phyloP scores from a whole-genome alignment of 257 asterid genomes.

The Solanum virginianum region DNA sequence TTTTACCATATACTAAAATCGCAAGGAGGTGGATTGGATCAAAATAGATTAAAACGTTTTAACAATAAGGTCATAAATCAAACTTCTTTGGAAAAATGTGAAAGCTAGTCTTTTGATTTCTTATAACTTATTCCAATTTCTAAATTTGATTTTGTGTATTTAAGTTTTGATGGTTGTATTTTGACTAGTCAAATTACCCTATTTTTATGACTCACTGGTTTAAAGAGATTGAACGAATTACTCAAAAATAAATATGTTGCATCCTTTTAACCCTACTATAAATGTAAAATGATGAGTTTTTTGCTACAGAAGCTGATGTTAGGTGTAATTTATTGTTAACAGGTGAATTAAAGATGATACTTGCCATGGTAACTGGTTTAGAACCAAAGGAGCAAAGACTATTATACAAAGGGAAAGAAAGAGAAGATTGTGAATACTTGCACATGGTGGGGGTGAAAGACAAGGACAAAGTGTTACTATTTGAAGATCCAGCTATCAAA shows the following conservation, averaged over 20 bases:
- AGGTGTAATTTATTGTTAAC: not conserved
- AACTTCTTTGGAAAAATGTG: not conserved
- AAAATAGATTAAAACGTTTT: not conserved
- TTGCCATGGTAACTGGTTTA: constrained; percentile 51
- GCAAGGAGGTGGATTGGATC: not conserved
- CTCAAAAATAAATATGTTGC: not conserved
- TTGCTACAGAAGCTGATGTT: not conserved
- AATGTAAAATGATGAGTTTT: not conserved
- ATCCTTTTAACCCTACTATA: not conserved
- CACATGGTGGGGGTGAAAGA: constrained; percentile 85
- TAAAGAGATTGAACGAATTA: not conserved
- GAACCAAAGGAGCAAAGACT: constrained; percentile 62
- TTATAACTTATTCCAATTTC: not conserved
- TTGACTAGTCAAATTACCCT: not conserved
- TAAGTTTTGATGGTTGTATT: not conserved
- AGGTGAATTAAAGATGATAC: constrained; percentile 57
- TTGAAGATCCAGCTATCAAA: constrained; percentile 72
- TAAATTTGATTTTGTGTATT: not conserved
- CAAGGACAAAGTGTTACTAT: constrained; percentile 58
- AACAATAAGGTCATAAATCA: not conserved
- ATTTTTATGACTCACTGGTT: not conserved
- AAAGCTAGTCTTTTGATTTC: not conserved
- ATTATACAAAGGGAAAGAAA: constrained; percentile 71
- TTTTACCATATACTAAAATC: not conserved
- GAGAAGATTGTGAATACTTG: constrained; percentile 58